Conservation (phyloP, 2,329 filamentous ascomycete genomes). For the Metarhizium rileyi region DNA sequence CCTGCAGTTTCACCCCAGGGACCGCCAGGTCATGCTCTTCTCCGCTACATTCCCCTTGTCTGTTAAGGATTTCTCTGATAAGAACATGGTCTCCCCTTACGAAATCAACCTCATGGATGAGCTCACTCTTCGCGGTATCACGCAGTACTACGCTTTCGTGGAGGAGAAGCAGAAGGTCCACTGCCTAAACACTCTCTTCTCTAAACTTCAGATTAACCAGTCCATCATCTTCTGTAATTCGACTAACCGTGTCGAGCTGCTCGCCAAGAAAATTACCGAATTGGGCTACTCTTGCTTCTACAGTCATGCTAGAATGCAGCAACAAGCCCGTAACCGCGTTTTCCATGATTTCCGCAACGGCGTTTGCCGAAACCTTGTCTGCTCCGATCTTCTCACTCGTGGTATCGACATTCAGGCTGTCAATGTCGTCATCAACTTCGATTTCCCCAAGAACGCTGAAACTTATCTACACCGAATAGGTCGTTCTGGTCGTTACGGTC, state of each 20-base stretch:
- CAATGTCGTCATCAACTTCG: constrained; percentile 99
- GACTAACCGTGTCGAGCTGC: constrained; percentile 91
- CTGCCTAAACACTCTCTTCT: constrained; percentile 97
- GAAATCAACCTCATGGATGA: constrained; percentile 99
- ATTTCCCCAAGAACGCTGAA: constrained; percentile 98
- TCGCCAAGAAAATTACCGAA: constrained; percentile 99
- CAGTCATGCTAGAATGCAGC: constrained; percentile 96
- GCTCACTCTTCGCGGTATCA: constrained; percentile 93
- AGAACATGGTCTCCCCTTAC: constrained; percentile 92
- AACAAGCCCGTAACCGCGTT: constrained; percentile 92
- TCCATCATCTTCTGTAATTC: constrained; percentile 99
- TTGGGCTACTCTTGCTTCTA: constrained; percentile 99
- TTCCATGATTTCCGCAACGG: constrained; percentile 99
- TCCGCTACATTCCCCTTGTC: constrained; percentile 95
- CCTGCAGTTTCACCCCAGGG: constrained; percentile 88
- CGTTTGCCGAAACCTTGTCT: constrained; percentile 94
- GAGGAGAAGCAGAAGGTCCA: constrained; percentile 99
- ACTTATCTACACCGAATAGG: constrained; percentile 98
- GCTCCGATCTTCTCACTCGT: constrained; percentile 92
- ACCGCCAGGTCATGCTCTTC: constrained; percentile 98
- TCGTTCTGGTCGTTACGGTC: constrained; percentile 92
- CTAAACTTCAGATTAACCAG: constrained; percentile 98
- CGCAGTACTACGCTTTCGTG: constrained; percentile 98
- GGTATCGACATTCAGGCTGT: constrained; percentile 99
- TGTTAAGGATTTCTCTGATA: constrained; percentile 96